Conservation (phyloP, 2,329 filamentous ascomycete genomes). For the Madurella fahalii region DNA sequence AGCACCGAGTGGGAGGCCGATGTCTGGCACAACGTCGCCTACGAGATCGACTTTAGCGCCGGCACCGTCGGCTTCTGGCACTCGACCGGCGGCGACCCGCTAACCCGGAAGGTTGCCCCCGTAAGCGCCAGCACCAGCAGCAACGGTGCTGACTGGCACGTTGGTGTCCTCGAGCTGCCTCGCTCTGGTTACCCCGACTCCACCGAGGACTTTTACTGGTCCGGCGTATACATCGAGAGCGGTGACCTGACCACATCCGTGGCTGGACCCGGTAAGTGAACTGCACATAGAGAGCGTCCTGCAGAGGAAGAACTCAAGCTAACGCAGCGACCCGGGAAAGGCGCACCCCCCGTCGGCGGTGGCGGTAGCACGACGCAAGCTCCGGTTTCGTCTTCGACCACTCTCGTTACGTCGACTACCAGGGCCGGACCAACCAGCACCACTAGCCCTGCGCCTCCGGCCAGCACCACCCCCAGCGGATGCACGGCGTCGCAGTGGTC, state of each 20-base stretch:
- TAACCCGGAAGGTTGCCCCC: slow-evolving; percentile 55
- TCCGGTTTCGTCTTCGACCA: slow-evolving; percentile 13
- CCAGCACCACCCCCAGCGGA: slow-evolving; percentile 16
- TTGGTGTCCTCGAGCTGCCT: slow-evolving; percentile 65
- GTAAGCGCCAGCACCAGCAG: slow-evolving; percentile 57
- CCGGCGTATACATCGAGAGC: slow-evolving; percentile 66
- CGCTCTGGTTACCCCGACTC: slow-evolving; percentile 50
- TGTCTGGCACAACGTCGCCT: slow-evolving; percentile 72
- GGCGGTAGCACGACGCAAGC: slow-evolving; percentile 6
- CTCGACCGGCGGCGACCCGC: slow-evolving; percentile 57
- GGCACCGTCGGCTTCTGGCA: slow-evolving; percentile 66
- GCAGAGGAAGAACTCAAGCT: no score
- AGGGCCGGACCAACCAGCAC: slow-evolving; percentile 2
- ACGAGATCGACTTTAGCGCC: slow-evolving; percentile 65
- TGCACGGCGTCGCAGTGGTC: slow-evolving; percentile 24
- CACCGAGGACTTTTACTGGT: slow-evolving; percentile 67
- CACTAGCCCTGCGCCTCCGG: slow-evolving; percentile 17
- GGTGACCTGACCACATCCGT: slow-evolving; percentile 36
- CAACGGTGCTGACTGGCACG: slow-evolving; percentile 69
- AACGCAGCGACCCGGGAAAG: slow-evolving; percentile 1
- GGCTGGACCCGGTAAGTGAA: slow-evolving; percentile 24
- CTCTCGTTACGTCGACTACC: slow-evolving; percentile 20
- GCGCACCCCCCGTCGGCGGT: slow-evolving; percentile 11
- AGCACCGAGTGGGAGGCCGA: slow-evolving; percentile 56
- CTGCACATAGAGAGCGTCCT: background rate